Evolutionary conservation across 1,284 basidiomycete genomes (phyloP), one percentile per base, ranked within the genome.

Genomic region (Ustilago vetiveriae): DNA sequence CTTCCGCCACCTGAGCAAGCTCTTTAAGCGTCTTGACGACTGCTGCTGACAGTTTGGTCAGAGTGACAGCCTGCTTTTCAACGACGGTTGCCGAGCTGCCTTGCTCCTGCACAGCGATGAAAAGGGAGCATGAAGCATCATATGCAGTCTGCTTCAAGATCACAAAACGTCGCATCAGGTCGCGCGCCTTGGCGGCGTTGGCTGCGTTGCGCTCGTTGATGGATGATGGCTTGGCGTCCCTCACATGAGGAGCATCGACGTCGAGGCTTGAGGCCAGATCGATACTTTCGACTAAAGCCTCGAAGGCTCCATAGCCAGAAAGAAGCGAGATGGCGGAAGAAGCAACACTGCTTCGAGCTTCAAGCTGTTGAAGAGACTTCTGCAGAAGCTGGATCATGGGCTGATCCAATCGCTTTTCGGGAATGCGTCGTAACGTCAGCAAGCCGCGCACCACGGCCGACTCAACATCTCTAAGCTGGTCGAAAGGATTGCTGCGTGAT

Each of bases 191-290:
- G 30, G 13, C 37, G 5, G 68, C 68, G 9, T 57, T 53, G 8
- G 55, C 45, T 22, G 54, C 53, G 19, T 59, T 64, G 23, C 54
- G 68, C 26, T 60, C 50, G 39, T 69, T 59, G 51, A 64, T 70
- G 23, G 56, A 37, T 21, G 64, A 58, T 8, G 37, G 32, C 5
- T 30, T 29, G 36, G 22, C 35, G n/a, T 67, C 64, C 23, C 53
- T 52, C 17, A 35, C 21, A 11, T 45, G 41, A 3, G 62, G 67
- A 6, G 74, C 75, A 40, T 79, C 76, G 21, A 77, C 65, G 39
- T 79, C 76, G 17, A 79, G 59, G 19, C 56, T 41, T 6, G 67
- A 60, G 22, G 76, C 76, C 3, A 79, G 36, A 35, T 77, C 75
- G 23, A 77, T 47, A 38, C 73, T 72, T 46, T 79, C 76, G 19